These are phyloP conservation scores for Globisporangium recalcitrans DNA, from an alignment of 352 stramenopile genomes.

Conservation along the genomic window DNA sequence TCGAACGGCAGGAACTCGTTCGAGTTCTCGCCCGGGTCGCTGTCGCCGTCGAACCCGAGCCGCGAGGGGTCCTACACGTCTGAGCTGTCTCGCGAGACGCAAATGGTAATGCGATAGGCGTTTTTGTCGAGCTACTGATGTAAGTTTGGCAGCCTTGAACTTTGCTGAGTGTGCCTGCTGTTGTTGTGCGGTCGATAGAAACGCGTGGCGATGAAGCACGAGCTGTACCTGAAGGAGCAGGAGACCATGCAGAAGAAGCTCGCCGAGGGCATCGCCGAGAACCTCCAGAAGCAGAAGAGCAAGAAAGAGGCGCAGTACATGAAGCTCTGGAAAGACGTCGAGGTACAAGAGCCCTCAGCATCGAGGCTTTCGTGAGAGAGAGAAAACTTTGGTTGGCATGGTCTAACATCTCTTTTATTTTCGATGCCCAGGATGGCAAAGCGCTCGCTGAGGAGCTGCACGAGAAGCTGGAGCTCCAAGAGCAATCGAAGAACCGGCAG, in stretches of 20 bases:
- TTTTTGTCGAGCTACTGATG: not conserved
- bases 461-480: slow-evolving; percentile 56
- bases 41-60: slow-evolving; percentile 20
- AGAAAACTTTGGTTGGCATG: not conserved
- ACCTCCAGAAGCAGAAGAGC: slow-evolving; percentile 52
- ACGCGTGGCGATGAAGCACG: slow-evolving; percentile 69
- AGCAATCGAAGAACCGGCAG: slow-evolving; percentile 55
- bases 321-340: slow-evolving; percentile 66
- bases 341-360: slow-evolving; percentile 20
- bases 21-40: slow-evolving; percentile 16
- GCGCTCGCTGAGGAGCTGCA: slow-evolving; percentile 52
- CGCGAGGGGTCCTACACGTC: slow-evolving; percentile 25
- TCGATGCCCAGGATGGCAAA: slow-evolving; percentile 37
- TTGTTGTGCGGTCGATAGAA: slow-evolving; percentile 25
- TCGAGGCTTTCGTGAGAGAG: not conserved
- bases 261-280: slow-evolving; percentile 55
- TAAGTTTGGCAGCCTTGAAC: not conserved
- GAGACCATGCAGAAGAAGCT: slow-evolving; percentile 58
- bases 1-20: slow-evolving; percentile 24
- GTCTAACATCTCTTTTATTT: not conserved
- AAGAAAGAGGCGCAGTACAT: slow-evolving; percentile 66
- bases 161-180: not conserved
- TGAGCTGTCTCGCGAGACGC: slow-evolving; percentile 52
- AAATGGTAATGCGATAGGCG: slow-evolving; percentile 23
- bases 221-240: slow-evolving; percentile 67